Conservation (phyloP, 495 filamentous ascomycete species). For the Hypoxylon fuscum region DNA sequence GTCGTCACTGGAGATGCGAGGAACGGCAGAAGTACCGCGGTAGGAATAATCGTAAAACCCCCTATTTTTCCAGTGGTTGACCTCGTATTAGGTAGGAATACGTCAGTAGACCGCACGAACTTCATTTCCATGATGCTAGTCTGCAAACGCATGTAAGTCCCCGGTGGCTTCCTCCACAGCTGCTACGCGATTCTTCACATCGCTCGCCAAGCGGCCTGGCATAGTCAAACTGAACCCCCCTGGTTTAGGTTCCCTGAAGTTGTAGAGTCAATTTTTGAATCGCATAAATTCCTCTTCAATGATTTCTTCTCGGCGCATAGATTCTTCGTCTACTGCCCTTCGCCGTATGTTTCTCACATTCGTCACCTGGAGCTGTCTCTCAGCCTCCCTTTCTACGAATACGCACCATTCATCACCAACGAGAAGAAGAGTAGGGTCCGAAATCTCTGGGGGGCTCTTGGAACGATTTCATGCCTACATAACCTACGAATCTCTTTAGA, state of each 20-base stretch:
- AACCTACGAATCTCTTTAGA: conserved; percentile 42
- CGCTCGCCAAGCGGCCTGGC: background rate
- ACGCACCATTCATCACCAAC: conserved; percentile 28
- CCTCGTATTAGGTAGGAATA: conserved; percentile 26
- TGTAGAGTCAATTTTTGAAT: conserved; percentile 41
- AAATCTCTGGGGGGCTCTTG: conserved; percentile 27
- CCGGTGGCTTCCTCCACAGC: too few relatives aligned
- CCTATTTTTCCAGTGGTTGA: too few relatives aligned
- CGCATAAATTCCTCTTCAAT: conserved; percentile 42
- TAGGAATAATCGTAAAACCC: too few relatives aligned
- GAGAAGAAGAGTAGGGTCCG: conserved; percentile 25
- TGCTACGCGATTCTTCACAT: too few relatives aligned
- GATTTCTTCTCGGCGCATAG: conserved; percentile 43
- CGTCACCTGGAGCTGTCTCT: conserved; percentile 43
- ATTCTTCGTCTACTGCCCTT: conserved; percentile 38
- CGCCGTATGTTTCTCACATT: conserved; percentile 29
- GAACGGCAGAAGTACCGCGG: conserved; percentile 39
- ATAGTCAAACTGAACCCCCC: background rate
- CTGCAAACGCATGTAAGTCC: conserved; percentile 44
- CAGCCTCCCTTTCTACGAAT: conserved; percentile 40
- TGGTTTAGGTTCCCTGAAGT: conserved; percentile 45
- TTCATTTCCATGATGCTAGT: conserved; percentile 44
- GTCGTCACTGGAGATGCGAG: conserved; percentile 44
- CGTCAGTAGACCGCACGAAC: conserved; percentile 38
- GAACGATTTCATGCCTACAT: conserved; percentile 37